phyloP scores from a whole-genome alignment of 2,329 filamentous ascomycete genomes.

The Colletotrichum navitas region DNA sequence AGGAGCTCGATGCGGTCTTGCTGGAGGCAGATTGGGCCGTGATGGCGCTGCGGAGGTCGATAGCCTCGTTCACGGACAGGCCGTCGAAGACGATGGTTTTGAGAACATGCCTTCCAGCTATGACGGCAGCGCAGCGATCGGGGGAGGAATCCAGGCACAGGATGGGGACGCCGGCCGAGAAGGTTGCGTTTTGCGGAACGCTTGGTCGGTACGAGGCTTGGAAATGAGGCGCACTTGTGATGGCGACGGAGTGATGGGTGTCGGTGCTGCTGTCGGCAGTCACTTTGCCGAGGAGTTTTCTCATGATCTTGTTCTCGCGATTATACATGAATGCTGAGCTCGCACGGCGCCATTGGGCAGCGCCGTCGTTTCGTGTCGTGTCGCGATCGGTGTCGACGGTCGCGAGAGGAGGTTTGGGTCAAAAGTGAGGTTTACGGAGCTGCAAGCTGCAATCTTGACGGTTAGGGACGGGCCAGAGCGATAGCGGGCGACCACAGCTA shows the following conservation, averaged over 20 bases:
- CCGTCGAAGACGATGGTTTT: conserved; percentile 71
- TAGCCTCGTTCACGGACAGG: conserved; percentile 64
- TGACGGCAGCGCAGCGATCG: conserved; percentile 67
- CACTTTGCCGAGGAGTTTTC: conserved; percentile 70
- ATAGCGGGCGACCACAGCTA: neutral
- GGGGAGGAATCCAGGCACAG: conserved; percentile 69
- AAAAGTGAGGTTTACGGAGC: neutral
- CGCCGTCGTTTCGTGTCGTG: conserved; percentile 17
- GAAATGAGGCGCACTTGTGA: conserved; percentile 60
- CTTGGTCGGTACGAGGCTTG: conserved; percentile 61
- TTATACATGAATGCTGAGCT: conserved; percentile 60
- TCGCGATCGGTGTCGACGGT: conserved; percentile 8
- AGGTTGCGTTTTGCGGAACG: conserved; percentile 68
- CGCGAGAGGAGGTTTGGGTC: neutral
- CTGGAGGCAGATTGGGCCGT: conserved; percentile 60
- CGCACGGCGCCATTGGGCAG: conserved; percentile 51
- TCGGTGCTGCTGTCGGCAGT: conserved; percentile 61
- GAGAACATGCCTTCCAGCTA: conserved; percentile 71
- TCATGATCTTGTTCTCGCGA: conserved; percentile 68
- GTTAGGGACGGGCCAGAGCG: no score
- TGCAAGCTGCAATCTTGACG: no score
- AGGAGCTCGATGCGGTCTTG: conserved; percentile 54
- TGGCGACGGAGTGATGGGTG: conserved; percentile 56
- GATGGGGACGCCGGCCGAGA: conserved; percentile 65
- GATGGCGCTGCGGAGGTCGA: conserved; percentile 70